Evolutionary conservation across 1,284 basidiomycete genomes (phyloP).

Genomic region (Microbotryum intermedium): DNA sequence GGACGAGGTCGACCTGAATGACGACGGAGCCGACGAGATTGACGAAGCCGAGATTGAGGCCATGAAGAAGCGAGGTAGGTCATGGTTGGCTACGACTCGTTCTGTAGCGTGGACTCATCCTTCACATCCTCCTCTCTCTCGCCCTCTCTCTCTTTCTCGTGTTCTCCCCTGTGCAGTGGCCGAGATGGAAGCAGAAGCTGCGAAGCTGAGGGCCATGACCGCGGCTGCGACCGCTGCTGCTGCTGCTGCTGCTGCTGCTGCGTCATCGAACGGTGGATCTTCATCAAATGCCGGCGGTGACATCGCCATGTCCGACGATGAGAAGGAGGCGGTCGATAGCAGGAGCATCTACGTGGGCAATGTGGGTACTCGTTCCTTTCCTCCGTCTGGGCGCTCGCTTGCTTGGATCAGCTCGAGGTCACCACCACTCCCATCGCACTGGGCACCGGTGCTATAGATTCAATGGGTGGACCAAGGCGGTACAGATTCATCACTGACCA

Average conservation of each 20-base stretch:
- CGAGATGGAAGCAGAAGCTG: conserved; percentile 86
- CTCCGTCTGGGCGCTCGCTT: not conserved
- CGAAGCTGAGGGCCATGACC: conserved; percentile 80
- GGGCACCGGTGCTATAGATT: too few species aligned
- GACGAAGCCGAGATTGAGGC: conserved; percentile 24
- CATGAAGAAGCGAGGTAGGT: conserved; percentile 17
- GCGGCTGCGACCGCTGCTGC: conserved; percentile 19
- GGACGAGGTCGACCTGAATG: conserved; percentile 4
- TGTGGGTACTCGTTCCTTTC: conserved; percentile 50
- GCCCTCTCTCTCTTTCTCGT: not conserved
- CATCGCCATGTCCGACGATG: conserved; percentile 39
- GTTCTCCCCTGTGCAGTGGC: conserved; percentile 39
- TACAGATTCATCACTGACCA: not conserved
- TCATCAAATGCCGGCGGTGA: conserved; percentile 1
- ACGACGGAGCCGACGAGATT: conserved; percentile 16
- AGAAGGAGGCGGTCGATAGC: conserved; percentile 60
- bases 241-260: conserved; percentile 43
- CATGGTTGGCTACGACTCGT: not conserved
- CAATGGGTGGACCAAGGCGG: too few species aligned
- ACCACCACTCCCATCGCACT: too few species aligned
- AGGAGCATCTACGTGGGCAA: conserved; percentile 96
- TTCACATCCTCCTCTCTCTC: not conserved
- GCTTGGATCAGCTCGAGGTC: not conserved
- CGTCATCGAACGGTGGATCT: not conserved
- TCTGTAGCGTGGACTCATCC: too few species aligned